Evolutionary conservation across 345 rosid species (phyloP).

Genomic region (Psidium guajava): DNA sequence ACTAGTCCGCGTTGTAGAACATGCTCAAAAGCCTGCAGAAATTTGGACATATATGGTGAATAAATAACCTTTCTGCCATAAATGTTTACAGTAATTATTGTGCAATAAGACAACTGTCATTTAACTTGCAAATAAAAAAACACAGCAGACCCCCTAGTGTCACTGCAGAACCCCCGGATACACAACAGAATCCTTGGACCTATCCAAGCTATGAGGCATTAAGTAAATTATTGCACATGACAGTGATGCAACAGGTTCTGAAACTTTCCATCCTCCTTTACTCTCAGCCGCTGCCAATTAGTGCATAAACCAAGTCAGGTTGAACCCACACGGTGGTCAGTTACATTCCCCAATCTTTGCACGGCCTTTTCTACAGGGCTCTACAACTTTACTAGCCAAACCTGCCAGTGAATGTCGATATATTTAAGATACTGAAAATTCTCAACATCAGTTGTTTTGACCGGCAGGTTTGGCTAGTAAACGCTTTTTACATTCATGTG

Average conservation of each 20-base stretch:
- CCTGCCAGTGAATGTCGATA: not conserved
- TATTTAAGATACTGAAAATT: not conserved
- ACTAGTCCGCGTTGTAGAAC: slow-evolving; percentile 54
- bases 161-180: not conserved
- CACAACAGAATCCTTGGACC: not conserved
- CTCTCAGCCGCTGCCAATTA: not conserved
- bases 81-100: not conserved
- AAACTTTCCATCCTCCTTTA: not conserved
- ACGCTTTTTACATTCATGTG: too few species aligned
- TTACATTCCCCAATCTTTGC: not conserved
- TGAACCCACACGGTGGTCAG: not conserved
- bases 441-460: not conserved
- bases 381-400: not conserved
- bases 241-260: not conserved
- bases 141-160: not conserved
- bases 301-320: not conserved
- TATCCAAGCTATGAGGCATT: not conserved
- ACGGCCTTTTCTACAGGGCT: not conserved
- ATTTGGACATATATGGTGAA: not conserved
- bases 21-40: slow-evolving; percentile 78
- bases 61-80: not conserved
- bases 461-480: not conserved
- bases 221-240: not conserved
- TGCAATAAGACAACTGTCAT: not conserved
- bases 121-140: not conserved